Evolutionary conservation across 2,329 filamentous ascomycete species (phyloP), one percentile per base, ranked within the genome.

Genomic region (Beauveria australis): DNA sequence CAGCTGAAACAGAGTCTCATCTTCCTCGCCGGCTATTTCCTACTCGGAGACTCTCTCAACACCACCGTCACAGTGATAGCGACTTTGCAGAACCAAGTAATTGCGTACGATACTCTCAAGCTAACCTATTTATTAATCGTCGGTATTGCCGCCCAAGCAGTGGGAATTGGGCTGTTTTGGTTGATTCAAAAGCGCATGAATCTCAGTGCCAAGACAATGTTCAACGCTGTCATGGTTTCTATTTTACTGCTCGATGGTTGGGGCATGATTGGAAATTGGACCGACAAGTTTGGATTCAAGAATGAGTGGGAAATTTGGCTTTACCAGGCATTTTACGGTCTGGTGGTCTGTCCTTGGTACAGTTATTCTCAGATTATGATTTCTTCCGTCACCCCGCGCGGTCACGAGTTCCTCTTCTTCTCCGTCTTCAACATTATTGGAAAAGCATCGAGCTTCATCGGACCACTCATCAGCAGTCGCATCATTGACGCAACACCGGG

Each of bases 311-410:
- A 79, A 62, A 66, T 78, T 26, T 79, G 76, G 76, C 55, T 76
- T 0, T 78, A 77, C 63, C 76, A 78, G 64, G 72, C 71, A 9
- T 86, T 85, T 64, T 89, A 88, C 66, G 86, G 86, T 0, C 74
- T 89, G 1, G 79, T 88, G 52, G 82, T 88, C 7, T 87, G 85
- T 64, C 85, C 86, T 0, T 89, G 85, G 85, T 89, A 88, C 70
- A 84, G 82, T 53, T 89, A 89, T 71, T 83, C 80, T 0, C 86
- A 89, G 68, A 88, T 86, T 66, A 86, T 89, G 80, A 89, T 89
- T 65, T 84, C 81, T 3, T 86, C 88, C 65, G 84, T 89, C 2
- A 88, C 85, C 0, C 86, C 86, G 0, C 77, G 83, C 6, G 86
- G 86, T 43, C 84, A 88, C 66, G 87, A 89, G 65, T 88, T 88